A percentile compares a stretch with the other conserved stretches of the same genome.
phyloP scores from a whole-genome alignment of 352 stramenopile genomes.

The Phytophthora sojae region DNA sequence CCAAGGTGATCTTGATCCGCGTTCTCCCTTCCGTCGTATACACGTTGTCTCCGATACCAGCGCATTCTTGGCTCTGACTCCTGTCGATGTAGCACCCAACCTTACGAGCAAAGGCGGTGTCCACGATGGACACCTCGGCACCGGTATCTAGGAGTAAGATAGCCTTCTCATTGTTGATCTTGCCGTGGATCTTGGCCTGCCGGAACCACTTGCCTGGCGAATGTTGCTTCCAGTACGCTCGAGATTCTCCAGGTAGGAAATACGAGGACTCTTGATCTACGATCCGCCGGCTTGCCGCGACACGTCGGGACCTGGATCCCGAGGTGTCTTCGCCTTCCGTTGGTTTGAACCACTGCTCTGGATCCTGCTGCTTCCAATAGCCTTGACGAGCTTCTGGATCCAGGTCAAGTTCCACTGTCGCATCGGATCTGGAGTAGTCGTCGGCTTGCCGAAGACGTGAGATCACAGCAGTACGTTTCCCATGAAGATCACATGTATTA shows the following conservation, averaged over 20 bases:
- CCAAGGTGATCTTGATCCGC: not conserved
- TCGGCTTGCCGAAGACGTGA: not conserved
- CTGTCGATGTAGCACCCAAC: not conserved
- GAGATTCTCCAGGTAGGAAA: not conserved
- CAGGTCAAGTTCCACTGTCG: not conserved
- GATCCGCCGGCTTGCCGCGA: not conserved
- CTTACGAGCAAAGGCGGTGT: too few relatives aligned
- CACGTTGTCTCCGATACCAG: not conserved
- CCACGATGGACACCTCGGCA: not conserved
- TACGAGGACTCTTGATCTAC: not conserved
- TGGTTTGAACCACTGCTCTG: too few relatives aligned
- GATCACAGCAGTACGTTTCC: not conserved
- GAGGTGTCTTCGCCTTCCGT: not conserved
- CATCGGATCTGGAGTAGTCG: not conserved
- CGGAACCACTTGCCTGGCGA: not conserved
- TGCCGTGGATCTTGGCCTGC: not conserved
- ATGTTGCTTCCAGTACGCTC: slow-evolving; percentile 2
- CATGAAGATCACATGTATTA: not conserved
- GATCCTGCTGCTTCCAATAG: too few relatives aligned
- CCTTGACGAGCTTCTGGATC: slow-evolving; percentile 9
- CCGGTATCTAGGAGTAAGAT: not conserved
- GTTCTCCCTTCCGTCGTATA: not conserved
- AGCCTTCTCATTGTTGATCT: not conserved
- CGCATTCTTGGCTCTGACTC: not conserved
- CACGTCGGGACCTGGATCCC: not conserved